These are phyloP conservation scores for Plantago major DNA, from an alignment of 257 asterid species.

Conservation along the genomic window DNA sequence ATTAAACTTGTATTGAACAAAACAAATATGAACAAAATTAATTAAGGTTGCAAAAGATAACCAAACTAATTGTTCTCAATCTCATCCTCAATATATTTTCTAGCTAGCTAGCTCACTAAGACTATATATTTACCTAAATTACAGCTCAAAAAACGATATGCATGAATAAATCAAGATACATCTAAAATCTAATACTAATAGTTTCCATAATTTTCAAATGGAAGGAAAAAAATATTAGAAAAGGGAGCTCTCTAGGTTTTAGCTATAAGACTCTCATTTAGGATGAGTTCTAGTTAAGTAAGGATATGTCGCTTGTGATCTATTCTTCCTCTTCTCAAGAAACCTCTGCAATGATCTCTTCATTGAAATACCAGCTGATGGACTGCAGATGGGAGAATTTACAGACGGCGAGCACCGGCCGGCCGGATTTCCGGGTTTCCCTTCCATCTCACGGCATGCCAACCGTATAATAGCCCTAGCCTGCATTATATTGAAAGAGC, in stretches of 20 bases:
- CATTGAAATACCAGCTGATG: slow-evolving; percentile 7
- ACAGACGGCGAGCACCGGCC: background rate
- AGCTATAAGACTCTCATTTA: background rate
- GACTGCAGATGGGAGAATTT: background rate
- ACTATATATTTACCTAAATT: no score
- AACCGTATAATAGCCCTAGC: slow-evolving; percentile 8
- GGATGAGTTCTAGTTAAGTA: background rate
- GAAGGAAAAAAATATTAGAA: background rate
- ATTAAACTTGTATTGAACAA: no score
- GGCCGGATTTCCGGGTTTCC: background rate
- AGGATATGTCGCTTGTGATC: slow-evolving; percentile 9
- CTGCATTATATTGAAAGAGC: background rate
- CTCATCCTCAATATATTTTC: no score
- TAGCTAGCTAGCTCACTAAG: no score
- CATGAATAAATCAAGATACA: no score
- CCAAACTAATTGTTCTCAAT: no score
- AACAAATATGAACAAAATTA: no score
- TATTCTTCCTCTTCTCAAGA: slow-evolving; percentile 6
- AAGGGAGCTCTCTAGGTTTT: background rate
- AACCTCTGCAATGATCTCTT: slow-evolving; percentile 15
- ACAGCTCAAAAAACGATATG: no score
- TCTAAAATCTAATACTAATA: no score
- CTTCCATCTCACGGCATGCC: slow-evolving; percentile 10
- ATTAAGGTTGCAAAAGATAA: no score
- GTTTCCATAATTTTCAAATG: background rate